Conservation (phyloP, 805 yeast species). For the Schwanniomyces occidentalis region DNA sequence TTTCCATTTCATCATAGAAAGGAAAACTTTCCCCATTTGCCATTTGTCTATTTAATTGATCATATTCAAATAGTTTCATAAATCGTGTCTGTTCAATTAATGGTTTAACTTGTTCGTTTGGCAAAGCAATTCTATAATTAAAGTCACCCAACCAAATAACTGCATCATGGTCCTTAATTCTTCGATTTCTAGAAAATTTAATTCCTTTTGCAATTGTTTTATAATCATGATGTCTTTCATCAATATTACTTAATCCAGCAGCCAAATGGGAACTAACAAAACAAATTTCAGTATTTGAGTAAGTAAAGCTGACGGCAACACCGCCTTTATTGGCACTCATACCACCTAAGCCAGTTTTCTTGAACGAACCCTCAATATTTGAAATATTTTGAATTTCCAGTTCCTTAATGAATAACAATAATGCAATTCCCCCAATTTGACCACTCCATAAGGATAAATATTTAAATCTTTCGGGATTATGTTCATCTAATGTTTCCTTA, state of each 20-base stretch:
- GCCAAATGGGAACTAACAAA: constrained; percentile 88
- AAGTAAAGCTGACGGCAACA: constrained; percentile 64
- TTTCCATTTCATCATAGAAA: constrained; percentile 72
- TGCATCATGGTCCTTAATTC: constrained; percentile 71
- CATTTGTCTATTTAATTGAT: constrained; percentile 80
- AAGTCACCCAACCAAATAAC: constrained; percentile 95
- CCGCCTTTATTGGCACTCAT: constrained; percentile 84
- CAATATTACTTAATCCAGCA: constrained; percentile 81
- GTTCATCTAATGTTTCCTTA: constrained; percentile 42
- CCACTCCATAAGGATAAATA: constrained; percentile 68
- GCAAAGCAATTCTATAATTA: constrained; percentile 73
- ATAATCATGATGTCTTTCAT: constrained; percentile 85
- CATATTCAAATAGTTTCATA: constrained; percentile 59
- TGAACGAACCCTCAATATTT: constrained; percentile 67
- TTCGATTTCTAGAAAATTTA: constrained; percentile 53
- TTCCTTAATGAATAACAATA: constrained; percentile 66
- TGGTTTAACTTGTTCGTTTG: constrained; percentile 72
- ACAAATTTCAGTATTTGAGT: constrained; percentile 70
- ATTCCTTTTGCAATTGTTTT: constrained; percentile 73
- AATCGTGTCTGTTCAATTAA: constrained; percentile 48
- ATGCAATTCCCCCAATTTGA: constrained; percentile 82
- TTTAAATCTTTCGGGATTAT: constrained; percentile 35
- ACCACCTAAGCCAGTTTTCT: constrained; percentile 94
- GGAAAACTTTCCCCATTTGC: constrained; percentile 66
- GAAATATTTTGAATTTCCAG: constrained; percentile 52